Evolutionary conservation across 257 asterid genomes (phyloP).

Genomic region (Nicotiana noctiflora): DNA sequence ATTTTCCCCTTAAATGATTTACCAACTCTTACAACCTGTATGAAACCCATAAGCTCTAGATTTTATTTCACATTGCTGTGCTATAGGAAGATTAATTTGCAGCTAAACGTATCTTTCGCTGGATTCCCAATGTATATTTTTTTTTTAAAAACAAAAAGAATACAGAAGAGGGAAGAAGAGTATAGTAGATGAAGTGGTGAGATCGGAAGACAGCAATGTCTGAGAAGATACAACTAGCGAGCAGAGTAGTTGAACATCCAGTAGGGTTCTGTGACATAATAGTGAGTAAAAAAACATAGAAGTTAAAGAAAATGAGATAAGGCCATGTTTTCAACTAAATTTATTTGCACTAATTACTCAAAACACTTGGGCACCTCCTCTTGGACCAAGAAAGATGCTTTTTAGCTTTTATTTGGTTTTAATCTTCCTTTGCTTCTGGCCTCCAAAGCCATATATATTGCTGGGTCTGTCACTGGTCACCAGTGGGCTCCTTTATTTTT

Average conservation of each 20-base stretch:
- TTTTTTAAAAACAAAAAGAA: background rate
- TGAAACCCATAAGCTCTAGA: background rate
- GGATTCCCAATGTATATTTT: background rate
- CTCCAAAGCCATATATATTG: background rate
- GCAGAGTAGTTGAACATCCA: background rate
- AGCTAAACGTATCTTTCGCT: background rate
- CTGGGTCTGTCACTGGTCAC: background rate
- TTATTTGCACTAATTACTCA: background rate
- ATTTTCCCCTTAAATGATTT: background rate
- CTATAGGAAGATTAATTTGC: background rate
- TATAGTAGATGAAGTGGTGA: background rate
- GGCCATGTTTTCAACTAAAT: background rate
- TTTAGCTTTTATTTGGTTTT: background rate
- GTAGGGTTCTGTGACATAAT: background rate
- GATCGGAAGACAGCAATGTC: background rate
- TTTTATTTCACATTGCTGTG: background rate
- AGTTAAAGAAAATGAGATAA: background rate
- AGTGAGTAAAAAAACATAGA: background rate
- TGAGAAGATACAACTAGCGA: background rate
- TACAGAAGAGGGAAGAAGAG: background rate
- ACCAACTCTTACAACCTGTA: background rate
- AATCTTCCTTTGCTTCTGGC: background rate
- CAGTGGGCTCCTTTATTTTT: background rate
- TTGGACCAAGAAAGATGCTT: background rate
- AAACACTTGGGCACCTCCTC: background rate